phyloP scores from a whole-genome alignment of 805 yeast genomes.

The Candida endomychidarum region DNA sequence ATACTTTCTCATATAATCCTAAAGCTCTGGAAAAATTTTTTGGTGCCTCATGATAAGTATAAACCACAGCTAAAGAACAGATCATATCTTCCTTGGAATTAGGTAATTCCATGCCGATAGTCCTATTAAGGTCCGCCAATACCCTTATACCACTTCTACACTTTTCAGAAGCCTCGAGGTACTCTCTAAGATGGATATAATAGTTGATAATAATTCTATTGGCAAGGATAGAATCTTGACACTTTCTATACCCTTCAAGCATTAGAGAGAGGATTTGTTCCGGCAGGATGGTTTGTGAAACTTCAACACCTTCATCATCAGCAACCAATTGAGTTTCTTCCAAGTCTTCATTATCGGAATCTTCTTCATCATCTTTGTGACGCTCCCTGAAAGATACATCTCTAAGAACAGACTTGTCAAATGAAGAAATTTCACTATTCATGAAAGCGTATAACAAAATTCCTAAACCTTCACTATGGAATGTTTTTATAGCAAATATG shows the following conservation, averaged over 20 bases:
- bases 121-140: slow-evolving; percentile 47
- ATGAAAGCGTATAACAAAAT: slow-evolving; percentile 60
- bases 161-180: slow-evolving; percentile 56
- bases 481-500: slow-evolving; percentile 52
- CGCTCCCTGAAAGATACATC: slow-evolving; percentile 13
- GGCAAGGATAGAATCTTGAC: slow-evolving; percentile 51
- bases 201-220: slow-evolving; percentile 64
- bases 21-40: slow-evolving; percentile 78
- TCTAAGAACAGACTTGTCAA: slow-evolving; percentile 34
- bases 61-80: slow-evolving; percentile 68
- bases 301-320: slow-evolving; percentile 19
- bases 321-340: slow-evolving; percentile 10
- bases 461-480: slow-evolving; percentile 63
- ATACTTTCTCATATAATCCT: slow-evolving; percentile 63
- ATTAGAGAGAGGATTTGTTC: slow-evolving; percentile 53
- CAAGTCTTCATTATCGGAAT: slow-evolving; percentile 14
- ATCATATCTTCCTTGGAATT: slow-evolving; percentile 60
- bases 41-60: slow-evolving; percentile 88
- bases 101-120: slow-evolving; percentile 47
- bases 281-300: slow-evolving; percentile 25
- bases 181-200: slow-evolving; percentile 61
- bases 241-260: slow-evolving; percentile 48
- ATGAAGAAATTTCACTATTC: slow-evolving; percentile 68
- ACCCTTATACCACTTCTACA: slow-evolving; percentile 61
- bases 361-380: slow-evolving; percentile 12